Evolutionary conservation across 176 grass and related monocot species (phyloP).

Genomic region (Oryza glaberrima): DNA sequence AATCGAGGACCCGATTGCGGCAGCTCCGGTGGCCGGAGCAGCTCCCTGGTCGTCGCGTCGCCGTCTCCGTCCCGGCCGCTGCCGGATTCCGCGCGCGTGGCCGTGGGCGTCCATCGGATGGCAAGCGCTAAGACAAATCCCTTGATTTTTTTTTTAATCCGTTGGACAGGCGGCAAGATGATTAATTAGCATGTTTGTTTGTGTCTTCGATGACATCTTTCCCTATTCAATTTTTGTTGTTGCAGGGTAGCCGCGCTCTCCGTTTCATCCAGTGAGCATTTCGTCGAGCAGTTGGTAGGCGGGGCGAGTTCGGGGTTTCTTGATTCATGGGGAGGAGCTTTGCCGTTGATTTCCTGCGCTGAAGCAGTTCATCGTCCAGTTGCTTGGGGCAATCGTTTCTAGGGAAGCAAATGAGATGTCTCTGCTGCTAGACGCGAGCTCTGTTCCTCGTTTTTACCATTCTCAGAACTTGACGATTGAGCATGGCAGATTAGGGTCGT

Average conservation of each 20-base stretch:
- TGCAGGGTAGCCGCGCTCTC: neutral
- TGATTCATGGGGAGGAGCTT: neutral
- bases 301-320: neutral
- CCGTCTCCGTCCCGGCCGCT: neutral
- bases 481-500: neutral
- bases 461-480: neutral
- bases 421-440: neutral
- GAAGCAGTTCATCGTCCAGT: neutral
- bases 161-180: neutral
- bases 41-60: neutral
- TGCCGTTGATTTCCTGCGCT: neutral
- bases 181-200: neutral
- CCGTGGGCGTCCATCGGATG: neutral
- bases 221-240: neutral
- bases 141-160: neutral
- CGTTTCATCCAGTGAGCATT: constrained; percentile 21
- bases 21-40: neutral
- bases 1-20: neutral
- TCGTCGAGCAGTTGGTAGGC: constrained; percentile 41
- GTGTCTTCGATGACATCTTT: neutral
- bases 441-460: neutral
- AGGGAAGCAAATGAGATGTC: neutral
- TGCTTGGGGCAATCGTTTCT: neutral
- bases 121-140: constrained; percentile 14
- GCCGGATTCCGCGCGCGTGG: neutral